Conservation (phyloP, 345 rosid species). For the Odontarrhena argentea region DNA sequence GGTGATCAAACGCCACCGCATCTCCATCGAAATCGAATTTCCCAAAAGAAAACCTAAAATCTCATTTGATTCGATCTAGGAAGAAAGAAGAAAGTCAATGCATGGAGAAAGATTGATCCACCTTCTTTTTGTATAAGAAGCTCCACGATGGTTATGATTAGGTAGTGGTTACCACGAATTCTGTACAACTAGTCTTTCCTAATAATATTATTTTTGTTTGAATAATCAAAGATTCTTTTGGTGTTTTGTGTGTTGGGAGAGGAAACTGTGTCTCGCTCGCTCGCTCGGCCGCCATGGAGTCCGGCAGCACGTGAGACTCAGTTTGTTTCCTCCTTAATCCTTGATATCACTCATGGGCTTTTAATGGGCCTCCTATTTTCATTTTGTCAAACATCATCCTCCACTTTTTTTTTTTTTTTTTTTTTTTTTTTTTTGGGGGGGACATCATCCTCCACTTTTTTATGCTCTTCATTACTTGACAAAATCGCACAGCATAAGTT, state of each 20-base stretch:
- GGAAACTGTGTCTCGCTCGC: slow-evolving; percentile 5
- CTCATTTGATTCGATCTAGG: slow-evolving; percentile 15
- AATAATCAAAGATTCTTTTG: slow-evolving; percentile 27
- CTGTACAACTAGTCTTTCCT: slow-evolving; percentile 2
- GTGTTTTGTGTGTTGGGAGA: background rate
- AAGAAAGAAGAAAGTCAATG: slow-evolving; percentile 45
- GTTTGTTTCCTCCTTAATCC: too few species aligned
- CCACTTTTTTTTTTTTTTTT: too few species aligned
- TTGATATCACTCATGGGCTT: too few species aligned
- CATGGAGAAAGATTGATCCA: slow-evolving; percentile 31
- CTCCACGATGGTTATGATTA: slow-evolving; percentile 25
- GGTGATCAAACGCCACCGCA: slow-evolving; percentile 33
- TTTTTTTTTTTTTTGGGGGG: too few species aligned
- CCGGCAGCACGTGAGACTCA: slow-evolving; percentile 31
- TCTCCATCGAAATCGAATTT: slow-evolving; percentile 42
- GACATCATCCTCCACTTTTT: too few species aligned
- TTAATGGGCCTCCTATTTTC: too few species aligned
- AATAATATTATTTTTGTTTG: slow-evolving; percentile 7
- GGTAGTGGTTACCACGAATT: slow-evolving; percentile 37
- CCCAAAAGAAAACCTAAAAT: slow-evolving; percentile 39
- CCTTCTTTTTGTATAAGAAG: slow-evolving; percentile 20
- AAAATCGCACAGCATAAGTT: too few species aligned
- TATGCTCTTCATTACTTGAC: too few species aligned
- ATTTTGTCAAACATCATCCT: too few species aligned
- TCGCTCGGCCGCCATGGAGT: slow-evolving; percentile 28